phyloP scores from a whole-genome alignment of 2,329 filamentous ascomycete genomes.

The Gaeumannomyces sp. region DNA sequence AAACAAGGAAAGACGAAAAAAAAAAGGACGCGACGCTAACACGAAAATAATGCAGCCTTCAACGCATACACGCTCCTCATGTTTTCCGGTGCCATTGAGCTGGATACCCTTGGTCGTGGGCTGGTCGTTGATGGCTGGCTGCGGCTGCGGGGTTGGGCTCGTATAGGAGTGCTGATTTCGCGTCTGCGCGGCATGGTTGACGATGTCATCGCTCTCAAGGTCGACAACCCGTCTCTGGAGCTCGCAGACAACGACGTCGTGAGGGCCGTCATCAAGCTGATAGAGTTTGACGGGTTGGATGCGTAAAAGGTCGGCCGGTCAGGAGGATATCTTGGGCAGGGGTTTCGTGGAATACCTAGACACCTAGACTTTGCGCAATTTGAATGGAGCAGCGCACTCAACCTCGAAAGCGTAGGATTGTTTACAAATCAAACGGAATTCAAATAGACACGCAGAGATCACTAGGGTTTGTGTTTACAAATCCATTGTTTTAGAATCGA shows the following conservation, averaged over 20 bases:
- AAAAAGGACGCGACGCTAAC: not conserved
- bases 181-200: conserved; percentile 82
- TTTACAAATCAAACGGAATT: not conserved
- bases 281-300: conserved; percentile 87
- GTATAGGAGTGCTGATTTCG: conserved; percentile 84
- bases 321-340: not conserved
- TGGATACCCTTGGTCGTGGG: conserved; percentile 83
- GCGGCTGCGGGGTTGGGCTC: conserved; percentile 78
- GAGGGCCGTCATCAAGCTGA: conserved; percentile 67
- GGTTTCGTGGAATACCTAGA: not conserved
- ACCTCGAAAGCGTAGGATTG: not conserved
- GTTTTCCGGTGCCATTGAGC: conserved; percentile 76
- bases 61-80: conserved; percentile 84
- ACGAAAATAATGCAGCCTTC: conserved; percentile 54
- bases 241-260: conserved; percentile 62
- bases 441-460: not conserved
- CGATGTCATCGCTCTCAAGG: conserved; percentile 70
- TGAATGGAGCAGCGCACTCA: too few relatives aligned
- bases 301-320: conserved; percentile 30
- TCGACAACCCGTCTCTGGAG: conserved; percentile 65
- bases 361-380: not conserved
- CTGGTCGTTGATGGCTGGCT: conserved; percentile 92
- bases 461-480: not conserved
- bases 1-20: not conserved
- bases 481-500: not conserved